Evolutionary conservation across 108 stramenopile genomes (phyloP).

Genomic region (Skeletonema potamos): DNA sequence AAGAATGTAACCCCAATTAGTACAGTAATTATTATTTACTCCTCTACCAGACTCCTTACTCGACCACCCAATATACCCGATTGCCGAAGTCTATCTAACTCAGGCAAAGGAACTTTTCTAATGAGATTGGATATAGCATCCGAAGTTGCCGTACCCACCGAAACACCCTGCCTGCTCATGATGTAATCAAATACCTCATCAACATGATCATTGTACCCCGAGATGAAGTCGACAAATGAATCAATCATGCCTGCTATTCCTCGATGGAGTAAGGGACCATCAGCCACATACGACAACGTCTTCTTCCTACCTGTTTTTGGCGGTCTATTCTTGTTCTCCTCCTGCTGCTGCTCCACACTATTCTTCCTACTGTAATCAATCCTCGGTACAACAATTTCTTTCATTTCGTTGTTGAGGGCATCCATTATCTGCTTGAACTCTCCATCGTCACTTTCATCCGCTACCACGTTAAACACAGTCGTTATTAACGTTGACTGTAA

Average conservation of each 20-base stretch:
- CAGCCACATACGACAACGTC: conserved; percentile 17
- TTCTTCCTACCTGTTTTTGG: conserved; percentile 5
- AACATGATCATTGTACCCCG: conserved; percentile 38
- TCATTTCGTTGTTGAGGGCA: neutral
- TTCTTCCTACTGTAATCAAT: conserved; percentile 12
- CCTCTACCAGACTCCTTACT: conserved; percentile 17
- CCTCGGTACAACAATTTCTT: conserved; percentile 1
- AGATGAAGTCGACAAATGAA: conserved; percentile 28
- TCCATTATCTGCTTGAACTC: conserved; percentile 5
- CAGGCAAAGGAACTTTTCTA: conserved; percentile 5
- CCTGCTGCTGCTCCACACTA: neutral
- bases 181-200: conserved; percentile 28
- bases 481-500: conserved; percentile 9
- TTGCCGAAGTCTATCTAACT: neutral
- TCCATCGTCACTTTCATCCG: neutral
- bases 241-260: conserved; percentile 31
- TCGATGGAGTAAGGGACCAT: conserved; percentile 30
- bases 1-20: neutral
- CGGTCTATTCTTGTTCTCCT: neutral
- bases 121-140: neutral
- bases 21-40: neutral
- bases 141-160: conserved; percentile 5
- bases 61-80: conserved; percentile 24
- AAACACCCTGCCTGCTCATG: conserved; percentile 6
- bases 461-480: conserved; percentile 8